These are phyloP conservation scores for Taphrina flavorubra DNA, from an alignment of 1,139 yeast species.

Conservation along the genomic window DNA sequence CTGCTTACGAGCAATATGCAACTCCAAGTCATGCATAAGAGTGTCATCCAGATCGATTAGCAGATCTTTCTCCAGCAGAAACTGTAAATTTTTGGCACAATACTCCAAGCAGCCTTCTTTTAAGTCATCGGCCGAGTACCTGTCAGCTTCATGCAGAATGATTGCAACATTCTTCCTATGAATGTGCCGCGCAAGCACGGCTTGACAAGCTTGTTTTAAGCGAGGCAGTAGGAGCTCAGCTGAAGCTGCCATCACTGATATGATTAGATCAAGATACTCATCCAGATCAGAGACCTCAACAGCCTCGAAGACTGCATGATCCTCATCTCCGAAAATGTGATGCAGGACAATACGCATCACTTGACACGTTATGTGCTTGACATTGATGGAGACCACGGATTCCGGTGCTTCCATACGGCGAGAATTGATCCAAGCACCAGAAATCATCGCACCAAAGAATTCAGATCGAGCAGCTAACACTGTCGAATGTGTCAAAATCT, in stretches of 20 bases:
- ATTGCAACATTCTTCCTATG: conserved; percentile 49
- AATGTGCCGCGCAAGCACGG: conserved; percentile 63
- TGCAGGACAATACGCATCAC: conserved; percentile 62
- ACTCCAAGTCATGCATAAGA: conserved; percentile 51
- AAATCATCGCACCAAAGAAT: conserved; percentile 57
- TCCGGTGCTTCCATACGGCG: conserved; percentile 43
- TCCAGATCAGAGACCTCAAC: conserved; percentile 52
- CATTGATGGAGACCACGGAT: conserved; percentile 54
- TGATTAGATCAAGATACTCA: conserved; percentile 61
- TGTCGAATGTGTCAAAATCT: conserved; percentile 56
- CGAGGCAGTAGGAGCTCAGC: conserved; percentile 69
- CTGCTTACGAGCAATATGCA: conserved; percentile 48
- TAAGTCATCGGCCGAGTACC: conserved; percentile 61
- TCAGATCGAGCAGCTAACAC: conserved; percentile 64
- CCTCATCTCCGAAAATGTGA: conserved; percentile 65
- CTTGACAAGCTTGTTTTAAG: conserved; percentile 66
- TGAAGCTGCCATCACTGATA: conserved; percentile 67
- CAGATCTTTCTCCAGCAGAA: conserved; percentile 62
- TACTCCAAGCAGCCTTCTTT: conserved; percentile 70
- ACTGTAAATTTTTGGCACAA: conserved; percentile 68
- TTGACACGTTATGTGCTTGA: conserved; percentile 53
- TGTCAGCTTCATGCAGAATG: conserved; percentile 62
- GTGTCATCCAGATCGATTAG: conserved; percentile 49
- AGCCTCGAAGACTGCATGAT: conserved; percentile 57
- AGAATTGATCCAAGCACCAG: conserved; percentile 29